phyloP scores from a whole-genome alignment of 2,329 filamentous ascomycete genomes.

The Macrophomina tecta region DNA sequence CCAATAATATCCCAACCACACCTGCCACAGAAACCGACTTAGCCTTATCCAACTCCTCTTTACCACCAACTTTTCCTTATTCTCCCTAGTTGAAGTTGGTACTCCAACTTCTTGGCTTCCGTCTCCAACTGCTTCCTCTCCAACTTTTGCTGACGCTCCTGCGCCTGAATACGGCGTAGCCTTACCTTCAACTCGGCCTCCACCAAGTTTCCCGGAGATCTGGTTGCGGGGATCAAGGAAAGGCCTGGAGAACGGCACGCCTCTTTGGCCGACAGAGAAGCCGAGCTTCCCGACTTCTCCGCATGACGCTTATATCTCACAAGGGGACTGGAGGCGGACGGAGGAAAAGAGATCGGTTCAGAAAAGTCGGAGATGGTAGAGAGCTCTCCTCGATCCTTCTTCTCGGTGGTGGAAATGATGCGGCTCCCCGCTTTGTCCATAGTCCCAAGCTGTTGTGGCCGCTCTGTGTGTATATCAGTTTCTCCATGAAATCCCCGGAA shows the following conservation, averaged over 20 bases:
- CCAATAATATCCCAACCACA: too few relatives aligned
- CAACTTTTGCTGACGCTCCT: neutral
- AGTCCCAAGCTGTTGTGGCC: slow-evolving; percentile 11
- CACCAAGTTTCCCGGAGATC: neutral
- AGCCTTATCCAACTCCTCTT: too few relatives aligned
- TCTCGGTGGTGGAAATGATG: neutral
- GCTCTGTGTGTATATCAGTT: neutral
- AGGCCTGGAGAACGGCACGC: neutral
- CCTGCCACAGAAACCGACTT: too few relatives aligned
- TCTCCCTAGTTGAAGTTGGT: neutral
- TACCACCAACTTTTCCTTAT: neutral
- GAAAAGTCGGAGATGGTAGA: neutral
- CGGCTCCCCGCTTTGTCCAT: neutral
- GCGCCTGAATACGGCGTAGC: neutral
- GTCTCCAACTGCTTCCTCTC: slow-evolving; percentile 7
- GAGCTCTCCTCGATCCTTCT: neutral
- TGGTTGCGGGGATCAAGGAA: neutral
- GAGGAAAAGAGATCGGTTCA: neutral
- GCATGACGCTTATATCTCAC: neutral
- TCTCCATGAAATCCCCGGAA: neutral
- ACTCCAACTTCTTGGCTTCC: slow-evolving; percentile 1
- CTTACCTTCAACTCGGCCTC: neutral
- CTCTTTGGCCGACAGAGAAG: neutral
- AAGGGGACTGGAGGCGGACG: neutral
- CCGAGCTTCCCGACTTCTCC: too few relatives aligned